Conservation (phyloP, 129 eudicot species). For the Flaveria sonorensis region DNA sequence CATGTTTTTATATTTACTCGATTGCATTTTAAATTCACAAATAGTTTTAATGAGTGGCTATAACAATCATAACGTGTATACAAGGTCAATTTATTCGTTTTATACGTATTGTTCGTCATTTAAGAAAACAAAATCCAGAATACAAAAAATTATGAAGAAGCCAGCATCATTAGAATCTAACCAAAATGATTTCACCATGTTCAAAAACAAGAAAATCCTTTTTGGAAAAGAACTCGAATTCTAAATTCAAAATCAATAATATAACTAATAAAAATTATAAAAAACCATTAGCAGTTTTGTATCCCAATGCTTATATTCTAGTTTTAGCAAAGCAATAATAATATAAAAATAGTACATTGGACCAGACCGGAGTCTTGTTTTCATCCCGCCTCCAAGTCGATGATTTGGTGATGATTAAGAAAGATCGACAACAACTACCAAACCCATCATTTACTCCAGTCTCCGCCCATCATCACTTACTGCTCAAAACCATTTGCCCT, state of each 20-base stretch:
- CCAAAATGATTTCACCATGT: neutral
- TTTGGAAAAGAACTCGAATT: neutral
- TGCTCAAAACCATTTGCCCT: conserved; percentile 9
- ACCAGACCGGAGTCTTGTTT: neutral
- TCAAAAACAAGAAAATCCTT: neutral
- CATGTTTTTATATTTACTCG: no score
- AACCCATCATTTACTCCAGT: conserved; percentile 2
- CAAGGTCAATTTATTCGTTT: no score
- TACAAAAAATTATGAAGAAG: neutral
- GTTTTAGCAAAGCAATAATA: conserved; percentile 2
- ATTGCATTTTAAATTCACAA: no score
- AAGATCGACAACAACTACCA: conserved; percentile 11
- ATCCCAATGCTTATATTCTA: conserved; percentile 12
- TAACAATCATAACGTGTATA: no score
- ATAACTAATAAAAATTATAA: neutral
- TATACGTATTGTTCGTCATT: no score
- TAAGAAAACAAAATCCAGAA: neutral
- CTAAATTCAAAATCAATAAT: neutral
- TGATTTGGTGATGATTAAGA: neutral
- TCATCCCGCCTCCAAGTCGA: neutral
- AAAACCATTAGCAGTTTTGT: neutral
- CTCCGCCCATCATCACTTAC: conserved; percentile 17
- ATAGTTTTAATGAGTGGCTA: no score
- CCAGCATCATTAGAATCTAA: neutral
- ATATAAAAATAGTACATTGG: conserved; percentile 8